Base-by-base conservation (phyloP, 306 rosid species). In the Sesbania bispinosa region DNA sequence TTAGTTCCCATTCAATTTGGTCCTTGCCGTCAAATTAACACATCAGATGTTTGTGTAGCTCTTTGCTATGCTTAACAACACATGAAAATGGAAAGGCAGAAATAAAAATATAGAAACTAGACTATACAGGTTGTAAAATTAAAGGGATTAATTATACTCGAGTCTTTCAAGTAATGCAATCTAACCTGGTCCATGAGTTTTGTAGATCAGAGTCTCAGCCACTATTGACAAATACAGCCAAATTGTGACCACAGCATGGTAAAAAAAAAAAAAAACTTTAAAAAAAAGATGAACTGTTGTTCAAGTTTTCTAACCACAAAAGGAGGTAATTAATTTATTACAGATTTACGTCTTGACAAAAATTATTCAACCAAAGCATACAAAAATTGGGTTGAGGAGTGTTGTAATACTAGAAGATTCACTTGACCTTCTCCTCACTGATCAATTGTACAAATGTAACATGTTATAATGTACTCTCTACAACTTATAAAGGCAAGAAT, bases 71-170 rank as follows among this genome's bases (percentile, higher is more conserved):
- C 33, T 79, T 41, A 33, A 10, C 65, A 41, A 43, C 47, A 43
- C 51, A 20, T 20, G 50, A 65, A 78, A 45, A 59, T 39, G 80
- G 52, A 68, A 73, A 66, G 45, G 27, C 36, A 47, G 24, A 36
- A 27, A 47, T 26, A 26, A 47, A 69, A 48, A 62, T 7, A 39
- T 15, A 13, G 51, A 26, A 67, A 53, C 74, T 39, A 41, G 20
- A 33, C 35, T 38, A 62, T 38, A 73, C 10, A 16, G 6, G 24
- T 30, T 29, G 60, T 61, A 29, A 52, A 26, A 48, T 38, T 27
- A 53, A 5, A 46, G 18, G 61, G 15, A 54, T 47, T 9, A 68
- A 53, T 20, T 73, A 67, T 53, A 57, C 35, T 59, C 43, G 15
- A 59, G 30, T 54, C 48, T 41, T 47, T 54, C 57, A 48, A 18